Evolutionary conservation across 2,329 filamentous ascomycete genomes (phyloP).

Genomic region (Colletotrichum simmondsii): DNA sequence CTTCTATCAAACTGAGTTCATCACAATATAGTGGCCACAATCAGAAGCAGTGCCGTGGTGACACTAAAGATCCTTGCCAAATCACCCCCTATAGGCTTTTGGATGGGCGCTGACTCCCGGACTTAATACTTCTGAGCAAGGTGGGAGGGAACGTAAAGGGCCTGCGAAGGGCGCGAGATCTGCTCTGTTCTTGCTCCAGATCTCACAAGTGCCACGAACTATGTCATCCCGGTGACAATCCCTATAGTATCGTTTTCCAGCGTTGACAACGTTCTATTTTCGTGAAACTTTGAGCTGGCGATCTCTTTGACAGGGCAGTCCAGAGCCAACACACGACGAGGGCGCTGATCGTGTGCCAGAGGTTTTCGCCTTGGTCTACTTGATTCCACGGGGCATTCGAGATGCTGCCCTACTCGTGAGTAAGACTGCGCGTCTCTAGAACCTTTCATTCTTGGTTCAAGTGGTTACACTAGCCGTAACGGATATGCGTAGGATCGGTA

Average conservation of each 20-base stretch:
- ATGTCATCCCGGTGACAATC: constrained; percentile 41
- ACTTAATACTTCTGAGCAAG: too few relatives aligned
- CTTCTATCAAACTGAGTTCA: too few relatives aligned
- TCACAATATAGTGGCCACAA: too few relatives aligned
- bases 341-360: constrained; percentile 2
- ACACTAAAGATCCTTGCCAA: too few relatives aligned
- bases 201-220: constrained; percentile 31
- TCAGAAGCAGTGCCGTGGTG: too few relatives aligned
- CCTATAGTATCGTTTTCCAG: constrained; percentile 37
- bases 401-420: not conserved
- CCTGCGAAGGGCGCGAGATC: constrained; percentile 33
- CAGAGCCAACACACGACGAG: constrained; percentile 41
- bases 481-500: too few relatives aligned
- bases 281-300: constrained; percentile 38
- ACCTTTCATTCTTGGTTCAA: not conserved
- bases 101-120: too few relatives aligned
- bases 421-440: not conserved
- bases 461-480: not conserved
- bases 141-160: constrained; percentile 12
- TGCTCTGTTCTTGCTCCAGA: constrained; percentile 26
- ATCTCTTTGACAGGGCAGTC: constrained; percentile 40
- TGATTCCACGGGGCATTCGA: not conserved
- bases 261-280: constrained; percentile 10
- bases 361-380: constrained; percentile 1
- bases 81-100: too few relatives aligned